Percentiles rank a stretch among this genome's conserved stretches.
These are phyloP conservation scores for Ziziphus jujuba DNA, from an alignment of 306 rosid species.

Conservation along the genomic window DNA sequence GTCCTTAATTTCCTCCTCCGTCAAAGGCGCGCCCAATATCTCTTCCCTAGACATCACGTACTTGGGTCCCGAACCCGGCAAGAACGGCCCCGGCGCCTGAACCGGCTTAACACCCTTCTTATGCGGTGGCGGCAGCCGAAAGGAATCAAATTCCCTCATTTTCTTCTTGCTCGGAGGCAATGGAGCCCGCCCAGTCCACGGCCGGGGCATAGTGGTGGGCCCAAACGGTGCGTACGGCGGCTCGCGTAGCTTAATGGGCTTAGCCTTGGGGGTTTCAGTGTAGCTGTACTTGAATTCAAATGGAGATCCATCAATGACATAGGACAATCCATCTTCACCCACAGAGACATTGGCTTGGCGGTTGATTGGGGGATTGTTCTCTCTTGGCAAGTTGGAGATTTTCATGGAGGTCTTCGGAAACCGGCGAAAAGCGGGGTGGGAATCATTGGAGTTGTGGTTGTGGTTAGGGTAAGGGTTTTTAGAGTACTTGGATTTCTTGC, in stretches of 20 bases:
- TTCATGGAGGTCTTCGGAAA: constrained; percentile 27
- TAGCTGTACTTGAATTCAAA: constrained; percentile 95
- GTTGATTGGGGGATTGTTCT: constrained; percentile 21
- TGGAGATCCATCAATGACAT: constrained; percentile 71
- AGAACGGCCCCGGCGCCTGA: constrained; percentile 80
- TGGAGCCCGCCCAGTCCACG: constrained; percentile 89
- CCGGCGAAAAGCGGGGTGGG: constrained; percentile 60
- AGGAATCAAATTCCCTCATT: constrained; percentile 74
- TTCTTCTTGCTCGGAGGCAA: constrained; percentile 78
- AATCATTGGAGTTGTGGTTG: constrained; percentile 13
- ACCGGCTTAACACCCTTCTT: constrained; percentile 87
- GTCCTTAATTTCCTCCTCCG: constrained; percentile 51
- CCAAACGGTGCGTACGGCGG: constrained; percentile 72
- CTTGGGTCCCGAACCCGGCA: constrained; percentile 66
- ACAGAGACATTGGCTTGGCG: constrained; percentile 46
- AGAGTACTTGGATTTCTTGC: constrained; percentile 63
- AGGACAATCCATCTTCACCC: constrained; percentile 60
- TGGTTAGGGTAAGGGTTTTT: constrained; percentile 45
- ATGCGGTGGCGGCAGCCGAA: constrained; percentile 73
- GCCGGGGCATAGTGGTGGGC: constrained; percentile 63
- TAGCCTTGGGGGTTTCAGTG: constrained; percentile 81
- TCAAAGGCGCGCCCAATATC: constrained; percentile 74
- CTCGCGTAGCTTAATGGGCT: constrained; percentile 76
- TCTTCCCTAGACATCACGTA: constrained; percentile 69
- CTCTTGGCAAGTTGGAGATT: constrained; percentile 25